These are phyloP conservation scores for Pachysandra terminalis DNA, from an alignment of 164 flowering plant species.

Conservation along the genomic window DNA sequence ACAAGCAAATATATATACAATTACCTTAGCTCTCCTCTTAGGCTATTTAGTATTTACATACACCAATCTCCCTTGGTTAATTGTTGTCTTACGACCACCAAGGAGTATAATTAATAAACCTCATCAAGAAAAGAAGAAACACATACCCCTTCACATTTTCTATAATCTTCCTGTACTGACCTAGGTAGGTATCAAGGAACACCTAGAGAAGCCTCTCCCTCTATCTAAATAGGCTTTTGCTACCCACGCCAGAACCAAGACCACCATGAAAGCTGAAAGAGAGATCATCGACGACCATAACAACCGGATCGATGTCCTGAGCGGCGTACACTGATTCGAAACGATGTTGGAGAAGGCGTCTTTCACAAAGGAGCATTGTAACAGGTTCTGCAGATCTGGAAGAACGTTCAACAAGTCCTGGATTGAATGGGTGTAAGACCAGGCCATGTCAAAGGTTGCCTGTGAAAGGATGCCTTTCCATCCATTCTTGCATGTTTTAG, in stretches of 20 bases:
- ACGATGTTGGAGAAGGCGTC: constrained; percentile 28
- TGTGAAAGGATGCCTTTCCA: constrained; percentile 33
- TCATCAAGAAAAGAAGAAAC: not conserved
- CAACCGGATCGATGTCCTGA: constrained; percentile 19
- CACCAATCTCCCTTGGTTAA: not conserved
- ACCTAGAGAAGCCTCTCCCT: constrained; percentile 26
- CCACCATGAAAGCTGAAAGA: constrained; percentile 41
- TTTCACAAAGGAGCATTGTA: constrained; percentile 38
- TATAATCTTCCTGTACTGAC: not conserved
- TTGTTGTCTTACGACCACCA: not conserved
- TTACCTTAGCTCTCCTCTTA: too few species aligned
- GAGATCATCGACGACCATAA: constrained; percentile 43
- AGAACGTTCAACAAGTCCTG: constrained; percentile 34
- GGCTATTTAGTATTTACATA: not conserved
- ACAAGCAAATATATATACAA: too few species aligned
- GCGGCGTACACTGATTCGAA: constrained; percentile 43
- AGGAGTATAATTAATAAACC: not conserved
- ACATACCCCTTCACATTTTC: not conserved
- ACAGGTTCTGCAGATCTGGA: constrained; percentile 41
- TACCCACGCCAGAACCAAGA: constrained; percentile 33
- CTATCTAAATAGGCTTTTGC: constrained; percentile 31
- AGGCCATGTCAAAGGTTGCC: constrained; percentile 25
- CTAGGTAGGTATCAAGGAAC: constrained; percentile 21
- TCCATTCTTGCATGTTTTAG: constrained; percentile 21
- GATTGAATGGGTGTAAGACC: constrained; percentile 35